Conservation (phyloP, 2,329 filamentous ascomycete genomes). For the Ceratocystis albifundus region DNA sequence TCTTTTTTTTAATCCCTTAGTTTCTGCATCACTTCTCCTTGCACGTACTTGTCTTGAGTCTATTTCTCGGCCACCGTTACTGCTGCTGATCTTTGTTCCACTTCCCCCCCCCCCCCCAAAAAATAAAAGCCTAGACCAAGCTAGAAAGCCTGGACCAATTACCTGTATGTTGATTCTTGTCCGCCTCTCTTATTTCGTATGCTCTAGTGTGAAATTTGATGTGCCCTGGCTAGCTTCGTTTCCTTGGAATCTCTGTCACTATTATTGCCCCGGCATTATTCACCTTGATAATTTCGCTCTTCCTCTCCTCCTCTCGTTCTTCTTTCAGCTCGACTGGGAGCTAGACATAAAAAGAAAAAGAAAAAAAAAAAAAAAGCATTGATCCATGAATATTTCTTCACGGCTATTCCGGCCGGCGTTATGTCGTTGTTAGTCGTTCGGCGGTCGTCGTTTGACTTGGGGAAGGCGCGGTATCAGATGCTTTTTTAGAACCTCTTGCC, state of each 20-base stretch:
- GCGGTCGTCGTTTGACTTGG: background rate
- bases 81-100: background rate
- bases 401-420: background rate
- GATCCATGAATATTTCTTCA: background rate
- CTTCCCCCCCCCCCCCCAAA: background rate
- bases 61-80: background rate
- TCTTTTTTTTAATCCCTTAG: background rate
- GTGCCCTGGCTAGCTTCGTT: slow-evolving; percentile 10
- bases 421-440: background rate
- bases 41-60: background rate
- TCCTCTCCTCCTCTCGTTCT: background rate
- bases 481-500: background rate
- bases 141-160: background rate
- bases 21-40: background rate
- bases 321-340: slow-evolving; percentile 3
- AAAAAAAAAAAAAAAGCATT: background rate
- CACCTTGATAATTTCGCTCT: background rate
- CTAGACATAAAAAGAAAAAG: no score
- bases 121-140: background rate
- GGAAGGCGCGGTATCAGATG: slow-evolving; percentile 5
- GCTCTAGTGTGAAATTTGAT: slow-evolving; percentile 12
- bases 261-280: background rate
- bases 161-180: background rate
- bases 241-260: background rate
- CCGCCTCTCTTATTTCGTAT: background rate